A percentile compares a stretch with the other conserved stretches of the same genome.
Evolutionary conservation across 768 basidiomycete species (phyloP).

Genomic region (Xerocomellus intermedius): DNA sequence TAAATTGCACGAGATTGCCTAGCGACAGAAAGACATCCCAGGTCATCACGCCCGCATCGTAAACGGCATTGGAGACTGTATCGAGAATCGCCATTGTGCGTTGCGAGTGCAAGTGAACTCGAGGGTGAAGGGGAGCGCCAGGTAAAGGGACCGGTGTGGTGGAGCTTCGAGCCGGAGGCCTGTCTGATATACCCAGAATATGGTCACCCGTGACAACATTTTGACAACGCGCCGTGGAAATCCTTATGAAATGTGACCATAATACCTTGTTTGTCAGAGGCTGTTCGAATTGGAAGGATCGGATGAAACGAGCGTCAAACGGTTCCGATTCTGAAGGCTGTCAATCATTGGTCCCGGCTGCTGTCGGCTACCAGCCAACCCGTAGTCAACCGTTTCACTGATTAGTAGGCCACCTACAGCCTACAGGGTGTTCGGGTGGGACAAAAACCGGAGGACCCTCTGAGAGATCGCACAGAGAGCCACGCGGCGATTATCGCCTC

Average conservation of each 20-base stretch:
- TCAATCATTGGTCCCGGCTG: not conserved
- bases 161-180: not conserved
- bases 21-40: slow-evolving; percentile 25
- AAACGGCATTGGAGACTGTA: slow-evolving; percentile 8
- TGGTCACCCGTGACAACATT: not conserved
- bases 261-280: no score
- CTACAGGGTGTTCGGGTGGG: not conserved
- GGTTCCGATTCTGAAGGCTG: not conserved
- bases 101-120: not conserved
- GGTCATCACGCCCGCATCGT: slow-evolving; percentile 4
- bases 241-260: not conserved
- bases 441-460: not conserved
- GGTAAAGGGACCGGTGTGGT: not conserved
- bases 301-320: not conserved
- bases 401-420: not conserved
- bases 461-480: not conserved
- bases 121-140: not conserved
- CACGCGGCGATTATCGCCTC: not conserved
- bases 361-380: not conserved
- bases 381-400: not conserved
- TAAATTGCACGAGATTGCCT: slow-evolving; percentile 19
- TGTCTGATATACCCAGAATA: slow-evolving; percentile 4
- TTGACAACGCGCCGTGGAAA: not conserved
- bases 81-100: slow-evolving; percentile 15
- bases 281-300: no score